These are phyloP conservation scores for Microdochium trichocladiopsis DNA, from an alignment of 2,329 filamentous ascomycete species.

Conservation along the genomic window DNA sequence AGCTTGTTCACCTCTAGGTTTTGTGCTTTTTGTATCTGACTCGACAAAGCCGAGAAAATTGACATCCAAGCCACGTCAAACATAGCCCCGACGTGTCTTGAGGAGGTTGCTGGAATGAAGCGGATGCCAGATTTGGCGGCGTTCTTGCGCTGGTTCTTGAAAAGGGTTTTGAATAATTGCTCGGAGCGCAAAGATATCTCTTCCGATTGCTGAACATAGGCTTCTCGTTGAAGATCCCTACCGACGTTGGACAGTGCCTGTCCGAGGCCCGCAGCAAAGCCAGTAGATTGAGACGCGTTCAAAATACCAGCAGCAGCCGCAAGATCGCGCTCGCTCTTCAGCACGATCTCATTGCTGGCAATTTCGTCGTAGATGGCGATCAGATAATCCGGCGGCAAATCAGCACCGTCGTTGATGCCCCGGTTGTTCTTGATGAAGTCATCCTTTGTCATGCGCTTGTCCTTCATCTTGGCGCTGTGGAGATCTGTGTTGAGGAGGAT, in stretches of 20 bases:
- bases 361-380: constrained; percentile 90
- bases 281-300: constrained; percentile 37
- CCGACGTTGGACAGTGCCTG: constrained; percentile 89
- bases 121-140: constrained; percentile 60
- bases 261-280: constrained; percentile 75
- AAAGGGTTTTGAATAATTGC: constrained; percentile 88
- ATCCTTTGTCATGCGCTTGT: constrained; percentile 82
- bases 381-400: constrained; percentile 90
- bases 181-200: constrained; percentile 71
- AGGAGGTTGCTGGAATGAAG: constrained; percentile 90
- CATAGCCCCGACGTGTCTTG: constrained; percentile 95
- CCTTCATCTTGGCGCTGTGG: constrained; percentile 75
- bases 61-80: constrained; percentile 99
- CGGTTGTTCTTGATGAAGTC: constrained; percentile 99
- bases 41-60: constrained; percentile 89
- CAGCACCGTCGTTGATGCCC: constrained; percentile 93
- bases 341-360: constrained; percentile 81
- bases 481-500: constrained; percentile 95
- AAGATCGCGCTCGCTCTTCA: constrained; percentile 84
- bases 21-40: constrained; percentile 86
- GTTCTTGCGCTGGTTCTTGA: constrained; percentile 81
- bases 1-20: constrained; percentile 88
- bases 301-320: constrained; percentile 70
- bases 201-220: constrained; percentile 90
- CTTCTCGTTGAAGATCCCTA: constrained; percentile 84